Conservation (phyloP, 495 filamentous ascomycete species). For the Hyaloscypha variabilis region DNA sequence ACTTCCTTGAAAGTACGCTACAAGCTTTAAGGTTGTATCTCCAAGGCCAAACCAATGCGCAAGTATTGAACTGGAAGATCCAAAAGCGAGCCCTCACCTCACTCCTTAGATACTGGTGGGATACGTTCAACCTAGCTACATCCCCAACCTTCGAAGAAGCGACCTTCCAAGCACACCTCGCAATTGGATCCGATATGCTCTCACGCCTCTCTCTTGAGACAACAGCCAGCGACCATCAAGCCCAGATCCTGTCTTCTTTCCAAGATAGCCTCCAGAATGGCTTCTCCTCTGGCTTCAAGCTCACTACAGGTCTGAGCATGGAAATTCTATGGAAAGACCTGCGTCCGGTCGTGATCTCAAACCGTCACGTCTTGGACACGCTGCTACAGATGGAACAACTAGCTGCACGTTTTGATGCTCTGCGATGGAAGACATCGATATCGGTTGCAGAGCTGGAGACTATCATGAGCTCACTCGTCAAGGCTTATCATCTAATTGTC, state of each 20-base stretch:
- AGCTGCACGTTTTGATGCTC: conserved; percentile 72
- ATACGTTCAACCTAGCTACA: conserved; percentile 52
- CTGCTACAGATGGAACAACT: conserved; percentile 65
- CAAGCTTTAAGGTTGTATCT: conserved; percentile 39
- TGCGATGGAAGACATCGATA: conserved; percentile 54
- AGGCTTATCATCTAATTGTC: conserved; percentile 51
- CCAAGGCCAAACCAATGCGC: conserved; percentile 26
- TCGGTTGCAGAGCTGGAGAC: conserved; percentile 44
- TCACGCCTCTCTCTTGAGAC: neutral
- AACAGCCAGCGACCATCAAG: neutral
- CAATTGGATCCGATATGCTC: conserved; percentile 29
- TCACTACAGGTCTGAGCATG: conserved; percentile 81
- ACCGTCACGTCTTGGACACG: conserved; percentile 47
- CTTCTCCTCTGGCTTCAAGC: conserved; percentile 54
- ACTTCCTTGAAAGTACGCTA: conserved; percentile 42
- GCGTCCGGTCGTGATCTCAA: conserved; percentile 55
- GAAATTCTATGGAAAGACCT: conserved; percentile 77
- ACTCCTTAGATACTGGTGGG: conserved; percentile 59
- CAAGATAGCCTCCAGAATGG: conserved; percentile 23
- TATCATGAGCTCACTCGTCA: conserved; percentile 53
- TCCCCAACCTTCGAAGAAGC: conserved; percentile 51
- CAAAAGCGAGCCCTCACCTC: conserved; percentile 41
- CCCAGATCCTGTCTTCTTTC: neutral
- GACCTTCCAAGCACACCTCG: conserved; percentile 55
- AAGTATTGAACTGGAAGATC: conserved; percentile 23